Conservation (phyloP, 2,329 filamentous ascomycete genomes). For the Cercospora sesami region DNA sequence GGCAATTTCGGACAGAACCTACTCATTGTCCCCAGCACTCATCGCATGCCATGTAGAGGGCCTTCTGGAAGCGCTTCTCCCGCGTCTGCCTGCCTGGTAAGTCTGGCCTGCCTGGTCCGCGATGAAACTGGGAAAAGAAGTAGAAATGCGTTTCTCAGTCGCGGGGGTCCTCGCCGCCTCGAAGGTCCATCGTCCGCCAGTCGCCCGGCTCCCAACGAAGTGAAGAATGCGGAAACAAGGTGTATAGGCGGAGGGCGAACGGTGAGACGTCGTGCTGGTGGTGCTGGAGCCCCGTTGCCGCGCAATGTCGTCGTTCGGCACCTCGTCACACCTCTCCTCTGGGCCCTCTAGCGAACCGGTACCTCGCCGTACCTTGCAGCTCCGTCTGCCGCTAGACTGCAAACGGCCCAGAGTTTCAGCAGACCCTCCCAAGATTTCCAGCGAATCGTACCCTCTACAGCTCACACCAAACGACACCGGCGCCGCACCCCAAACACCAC, state of each 20-base stretch:
- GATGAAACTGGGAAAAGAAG: not conserved
- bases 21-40: conserved; percentile 14
- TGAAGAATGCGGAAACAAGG: not conserved
- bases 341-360: not conserved
- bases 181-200: not conserved
- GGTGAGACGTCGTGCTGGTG: not conserved
- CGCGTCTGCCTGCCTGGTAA: conserved; percentile 4
- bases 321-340: conserved; percentile 4
- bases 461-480: conserved; percentile 3
- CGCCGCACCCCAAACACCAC: not conserved
- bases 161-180: not conserved
- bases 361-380: conserved; percentile 5
- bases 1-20: conserved; percentile 14
- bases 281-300: not conserved
- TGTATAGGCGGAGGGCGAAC: not conserved
- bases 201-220: not conserved
- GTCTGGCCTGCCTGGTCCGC: conserved; percentile 2
- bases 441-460: conserved; percentile 1
- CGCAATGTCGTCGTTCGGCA: conserved; percentile 6
- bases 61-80: not conserved
- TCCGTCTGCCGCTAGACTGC: not conserved
- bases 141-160: conserved; percentile 1
- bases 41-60: conserved; percentile 10
- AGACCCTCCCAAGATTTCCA: not conserved
- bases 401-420: not conserved